Evolutionary conservation across 2,329 filamentous ascomycete genomes (phyloP).

Genomic region (Chrysoporthe austroafricana): DNA sequence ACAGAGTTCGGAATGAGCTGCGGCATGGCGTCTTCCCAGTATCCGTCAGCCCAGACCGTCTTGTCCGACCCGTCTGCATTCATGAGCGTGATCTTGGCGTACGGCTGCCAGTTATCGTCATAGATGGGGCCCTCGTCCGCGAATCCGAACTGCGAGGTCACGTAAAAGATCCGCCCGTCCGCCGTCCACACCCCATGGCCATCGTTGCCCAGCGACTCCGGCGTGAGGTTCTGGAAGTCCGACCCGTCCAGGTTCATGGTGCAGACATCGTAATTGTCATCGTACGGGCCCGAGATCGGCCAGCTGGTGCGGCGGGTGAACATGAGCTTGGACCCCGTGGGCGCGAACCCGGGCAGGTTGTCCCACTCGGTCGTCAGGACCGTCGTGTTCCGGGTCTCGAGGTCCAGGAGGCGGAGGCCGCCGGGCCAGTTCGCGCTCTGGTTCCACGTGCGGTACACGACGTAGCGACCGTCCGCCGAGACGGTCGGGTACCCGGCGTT

Average conservation of each 20-base stretch:
- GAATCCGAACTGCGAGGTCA: slow-evolving; percentile 47
- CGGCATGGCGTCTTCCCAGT: slow-evolving; percentile 40
- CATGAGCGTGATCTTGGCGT: slow-evolving; percentile 48
- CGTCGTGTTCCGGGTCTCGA: slow-evolving; percentile 30
- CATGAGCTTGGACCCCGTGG: slow-evolving; percentile 42
- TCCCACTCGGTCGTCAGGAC: slow-evolving; percentile 42
- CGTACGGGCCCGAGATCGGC: slow-evolving; percentile 9
- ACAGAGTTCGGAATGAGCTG: slow-evolving; percentile 15
- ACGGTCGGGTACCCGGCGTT: slow-evolving; percentile 46
- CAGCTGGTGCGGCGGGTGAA: slow-evolving; percentile 41
- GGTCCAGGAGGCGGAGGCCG: slow-evolving; percentile 40
- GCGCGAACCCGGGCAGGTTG: slow-evolving; percentile 43
- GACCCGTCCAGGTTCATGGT: slow-evolving; percentile 46
- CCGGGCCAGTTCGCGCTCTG: slow-evolving; percentile 28
- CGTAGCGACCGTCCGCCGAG: slow-evolving; percentile 40
- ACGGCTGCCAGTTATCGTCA: slow-evolving; percentile 49
- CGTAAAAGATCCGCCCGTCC: slow-evolving; percentile 46
- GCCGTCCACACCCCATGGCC: slow-evolving; percentile 48
- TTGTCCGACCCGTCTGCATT: slow-evolving; percentile 43
- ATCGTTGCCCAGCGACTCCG: slow-evolving; percentile 42
- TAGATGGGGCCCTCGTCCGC: slow-evolving; percentile 44
- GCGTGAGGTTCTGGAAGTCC: slow-evolving; percentile 39
- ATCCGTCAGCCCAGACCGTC: slow-evolving; percentile 35
- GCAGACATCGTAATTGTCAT: slow-evolving; percentile 42
- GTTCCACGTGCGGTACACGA: slow-evolving; percentile 41